A percentile compares a stretch with the other conserved stretches of the same genome.
Evolutionary conservation across 306 rosid genomes (phyloP).

Genomic region (Boehmeria nivea): DNA sequence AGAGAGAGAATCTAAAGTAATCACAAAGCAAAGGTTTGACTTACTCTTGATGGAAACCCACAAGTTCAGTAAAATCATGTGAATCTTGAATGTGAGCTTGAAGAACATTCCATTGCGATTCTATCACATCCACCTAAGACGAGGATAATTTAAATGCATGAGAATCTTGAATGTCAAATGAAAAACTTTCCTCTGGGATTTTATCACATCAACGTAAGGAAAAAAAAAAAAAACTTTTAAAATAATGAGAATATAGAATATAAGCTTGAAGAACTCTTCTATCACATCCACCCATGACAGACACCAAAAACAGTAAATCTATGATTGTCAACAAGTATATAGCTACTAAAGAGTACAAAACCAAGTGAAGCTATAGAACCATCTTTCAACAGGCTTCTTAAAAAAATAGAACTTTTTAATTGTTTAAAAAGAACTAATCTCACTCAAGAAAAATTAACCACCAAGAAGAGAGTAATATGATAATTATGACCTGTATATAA

Average conservation of each 20-base stretch:
- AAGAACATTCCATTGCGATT: constrained; percentile 93
- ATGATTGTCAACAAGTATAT: not conserved
- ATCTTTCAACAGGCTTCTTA: too few species aligned
- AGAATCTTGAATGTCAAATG: not conserved
- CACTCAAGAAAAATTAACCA: not conserved
- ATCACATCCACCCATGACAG: constrained; percentile 72
- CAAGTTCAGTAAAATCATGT: constrained; percentile 86
- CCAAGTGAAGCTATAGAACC: not conserved
- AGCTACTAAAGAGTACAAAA: not conserved
- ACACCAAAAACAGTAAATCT: not conserved
- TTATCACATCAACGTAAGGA: constrained; percentile 90
- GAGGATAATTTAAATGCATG: not conserved
- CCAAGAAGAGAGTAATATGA: constrained; percentile 12
- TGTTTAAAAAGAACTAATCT: not conserved
- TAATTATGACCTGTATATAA: constrained; percentile 71
- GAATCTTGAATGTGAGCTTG: constrained; percentile 90
- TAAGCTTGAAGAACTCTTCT: too few species aligned
- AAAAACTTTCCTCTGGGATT: constrained; percentile 75
- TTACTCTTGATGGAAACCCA: constrained; percentile 88
- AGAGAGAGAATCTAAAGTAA: too few species aligned
- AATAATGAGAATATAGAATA: too few species aligned
- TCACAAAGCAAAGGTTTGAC: constrained; percentile 14
- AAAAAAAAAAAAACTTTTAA: too few species aligned
- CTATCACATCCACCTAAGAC: constrained; percentile 87
- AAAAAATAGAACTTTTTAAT: too few species aligned